Base-by-base conservation (phyloP, 106 monocot species). In the Acorus gramineus region DNA sequence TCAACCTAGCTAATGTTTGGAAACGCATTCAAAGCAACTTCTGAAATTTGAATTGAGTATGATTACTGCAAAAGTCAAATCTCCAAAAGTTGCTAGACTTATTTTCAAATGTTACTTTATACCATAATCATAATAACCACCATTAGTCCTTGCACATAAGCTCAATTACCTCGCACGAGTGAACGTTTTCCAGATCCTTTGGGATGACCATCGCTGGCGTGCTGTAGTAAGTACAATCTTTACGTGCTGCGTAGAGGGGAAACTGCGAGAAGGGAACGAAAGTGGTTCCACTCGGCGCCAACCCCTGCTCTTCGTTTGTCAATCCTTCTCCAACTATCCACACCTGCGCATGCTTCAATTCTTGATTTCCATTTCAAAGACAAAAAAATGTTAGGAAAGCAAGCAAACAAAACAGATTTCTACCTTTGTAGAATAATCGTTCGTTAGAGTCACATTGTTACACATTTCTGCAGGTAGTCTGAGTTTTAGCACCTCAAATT, bases 241-340 rank as follows among this genome's bases (percentile, higher is more conserved):
- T 61, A 48, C 76, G 77, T 5, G 55, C 2, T 46, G 11, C 44
- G 45, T 71, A 81, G 6, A 63, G 78, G 62, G 86, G 84, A 48
- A 86, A 91, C 52, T 83, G 85, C 7, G 83, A 83, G 56, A 78
- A 90, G 42, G 85, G 90, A 56, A 90, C 73, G 68, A 90, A 85
- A 12, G 56, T 66, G 3, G 62, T 66, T 6, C 76, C 78, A 54
- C 63, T 62, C 6, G 3, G 53, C 4, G 83, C 85, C 57, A 53
- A 76, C 52, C 44, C 71, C 50, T 85, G 83, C 60, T 83, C 85
- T 45, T 74, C 60, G 11, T 73, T 76, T 2, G 7, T 76, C 42
- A 86, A 5, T 14, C 75, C 83, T 6, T 85, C 82, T 53, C 80
- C 89, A 6, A 85, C 71, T 43, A 90, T 14, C 82, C 85, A 85